Base-by-base conservation (phyloP, 2,329 filamentous ascomycete genomes). In the Talaromyces sp. region DNA sequence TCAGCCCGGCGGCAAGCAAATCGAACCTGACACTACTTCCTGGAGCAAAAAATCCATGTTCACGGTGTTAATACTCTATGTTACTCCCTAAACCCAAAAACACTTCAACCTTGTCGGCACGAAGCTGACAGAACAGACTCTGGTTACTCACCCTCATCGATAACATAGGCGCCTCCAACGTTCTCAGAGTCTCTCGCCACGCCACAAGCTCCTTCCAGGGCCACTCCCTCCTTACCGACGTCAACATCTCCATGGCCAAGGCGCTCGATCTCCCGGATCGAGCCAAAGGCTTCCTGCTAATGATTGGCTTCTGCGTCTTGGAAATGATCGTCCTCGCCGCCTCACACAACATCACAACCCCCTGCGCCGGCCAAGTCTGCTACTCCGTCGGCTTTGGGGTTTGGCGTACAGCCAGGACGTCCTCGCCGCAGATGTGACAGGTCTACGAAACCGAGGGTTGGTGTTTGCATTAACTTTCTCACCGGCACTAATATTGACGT, bases 381-480 rank as follows among this genome's bases (percentile, higher is more conserved):
- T 87, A 85, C 69, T 80, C 78, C 68, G 79, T 86, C 46, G 86
- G 86, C 1, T 66, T 77, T 62, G 78, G 81, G 84, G 83, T 3
- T 75, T 88, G 7, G 74, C 75, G 23, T 88, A 84, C 68, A 80
- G 79, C 28, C 70, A 87, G 1, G 79, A 78, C 58, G 80, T 89
- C 48, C 83, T 88, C 69, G 80, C 86, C 57, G 83, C 86, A 25
- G 87, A 89, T 67, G 86, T 84, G 0, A 84, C 86, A 0, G 77
- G 77, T 2, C 77, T 89, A 44, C 80, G 79, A 62, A 86, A 87
- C 67, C 77, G 86, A 69, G 82, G 80, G 12, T 78, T 88, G 60
- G 81, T 84, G 68, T 81, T 84, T 61, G 84, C 84, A 0, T 81
- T 86, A 64, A 79, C 81, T 23, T 78, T 75, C 9, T 85, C 84